Base-by-base conservation (phyloP, 169 alveolate genomes). In the Plasmodium berghei region DNA sequence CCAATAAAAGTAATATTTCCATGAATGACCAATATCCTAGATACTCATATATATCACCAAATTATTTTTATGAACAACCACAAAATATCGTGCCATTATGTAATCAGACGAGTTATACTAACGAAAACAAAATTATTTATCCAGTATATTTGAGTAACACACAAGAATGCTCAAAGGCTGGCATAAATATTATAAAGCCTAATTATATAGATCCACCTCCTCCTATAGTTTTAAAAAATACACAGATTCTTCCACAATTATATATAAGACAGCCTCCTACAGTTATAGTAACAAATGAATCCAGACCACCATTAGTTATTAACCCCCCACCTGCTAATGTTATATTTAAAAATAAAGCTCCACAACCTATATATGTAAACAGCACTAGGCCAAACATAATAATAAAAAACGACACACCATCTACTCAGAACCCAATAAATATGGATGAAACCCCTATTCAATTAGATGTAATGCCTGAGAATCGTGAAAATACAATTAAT, bases 321-420 rank as follows among this genome's bases (percentile, higher is more conserved):
- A 93, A 92, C 61, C 96, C 93, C 67, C 96, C 95, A 56, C 95
- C 96, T n/a, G 95, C 96, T 34, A 94, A 94, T 55, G 92, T 94
- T 18, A 83, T 94, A 40, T 93, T 94, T 8, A 94, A 92, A 75
- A 94, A 94, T 61, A 94, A 94, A 66, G 93, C 95, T 5, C 96
- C 96, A 4, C 95, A 94, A 69, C 96, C 96, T 40, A 89, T 94
- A 69, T 94, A 87, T 70, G 95, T 94, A 46, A 94, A 94, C 64
- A 92, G 87, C 89, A 67, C 92, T 34, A 94, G 95, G 18, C 96
- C 96, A 63, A 94, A 94, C 73, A 92, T 94, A 59, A 91, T 89
- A 20, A 93, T 94, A 56, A 92, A 89, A 93, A 92, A 94, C 63
- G 92, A 91, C 61, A 69, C 93, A 0, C 89, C 94, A 6, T 24